Percentiles rank a stretch among this genome's conserved stretches.
These are phyloP conservation scores for Marasmius fiardii DNA, from an alignment of 1,284 basidiomycete species.

Conservation along the genomic window DNA sequence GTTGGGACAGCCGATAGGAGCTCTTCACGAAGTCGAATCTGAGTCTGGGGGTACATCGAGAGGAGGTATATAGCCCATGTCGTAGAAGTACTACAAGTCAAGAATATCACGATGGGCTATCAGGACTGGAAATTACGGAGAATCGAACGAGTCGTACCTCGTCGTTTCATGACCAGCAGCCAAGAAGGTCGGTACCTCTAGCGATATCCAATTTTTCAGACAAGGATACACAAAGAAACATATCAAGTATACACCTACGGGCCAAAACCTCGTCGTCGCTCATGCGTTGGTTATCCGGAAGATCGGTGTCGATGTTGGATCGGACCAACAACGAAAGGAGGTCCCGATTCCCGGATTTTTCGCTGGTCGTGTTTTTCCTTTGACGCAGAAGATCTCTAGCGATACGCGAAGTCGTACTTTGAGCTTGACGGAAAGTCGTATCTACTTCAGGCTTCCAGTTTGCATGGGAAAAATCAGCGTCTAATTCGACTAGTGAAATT, in stretches of 20 bases:
- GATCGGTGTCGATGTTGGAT: conserved; percentile 41
- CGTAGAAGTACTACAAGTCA: conserved; percentile 39
- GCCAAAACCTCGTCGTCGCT: conserved; percentile 51
- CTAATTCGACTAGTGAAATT: background rate
- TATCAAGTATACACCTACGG: conserved; percentile 27
- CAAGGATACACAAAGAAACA: conserved; percentile 18
- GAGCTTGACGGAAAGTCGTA: background rate
- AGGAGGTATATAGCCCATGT: conserved; percentile 68
- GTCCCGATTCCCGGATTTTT: conserved; percentile 23
- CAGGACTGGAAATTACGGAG: background rate
- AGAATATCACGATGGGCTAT: background rate
- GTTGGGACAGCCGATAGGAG: conserved; percentile 40
- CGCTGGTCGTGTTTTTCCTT: conserved; percentile 29
- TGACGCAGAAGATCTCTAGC: conserved; percentile 32
- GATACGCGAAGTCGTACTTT: conserved; percentile 26
- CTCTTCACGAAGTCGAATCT: conserved; percentile 70
- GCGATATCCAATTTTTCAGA: background rate
- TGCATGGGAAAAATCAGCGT: background rate
- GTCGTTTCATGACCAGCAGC: conserved; percentile 44
- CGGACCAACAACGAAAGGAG: conserved; percentile 30
- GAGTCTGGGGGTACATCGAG: conserved; percentile 48
- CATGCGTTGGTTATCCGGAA: conserved; percentile 26
- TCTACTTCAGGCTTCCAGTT: conserved; percentile 2
- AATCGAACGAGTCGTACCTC: conserved; percentile 17
- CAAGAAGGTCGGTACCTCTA: conserved; percentile 23